These are phyloP conservation scores for Eucalyptus curtisii DNA, from an alignment of 345 rosid species.

Conservation along the genomic window DNA sequence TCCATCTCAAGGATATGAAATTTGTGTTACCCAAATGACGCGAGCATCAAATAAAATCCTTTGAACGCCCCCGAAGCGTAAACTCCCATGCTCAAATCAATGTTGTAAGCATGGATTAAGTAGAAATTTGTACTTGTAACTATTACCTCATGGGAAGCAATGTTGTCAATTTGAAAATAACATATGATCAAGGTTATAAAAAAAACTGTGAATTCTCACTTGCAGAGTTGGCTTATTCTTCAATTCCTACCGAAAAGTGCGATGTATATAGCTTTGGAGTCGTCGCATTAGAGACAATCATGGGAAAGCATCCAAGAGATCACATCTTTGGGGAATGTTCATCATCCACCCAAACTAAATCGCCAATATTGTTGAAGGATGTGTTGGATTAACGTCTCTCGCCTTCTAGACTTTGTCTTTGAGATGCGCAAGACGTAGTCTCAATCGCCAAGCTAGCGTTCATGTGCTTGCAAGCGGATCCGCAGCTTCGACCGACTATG, in stretches of 20 bases:
- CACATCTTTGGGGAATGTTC: neutral
- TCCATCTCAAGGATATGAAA: neutral
- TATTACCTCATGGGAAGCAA: neutral
- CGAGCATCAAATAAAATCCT: neutral
- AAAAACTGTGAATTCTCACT: no score
- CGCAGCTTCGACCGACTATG: neutral
- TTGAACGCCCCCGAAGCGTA: fast-evolving
- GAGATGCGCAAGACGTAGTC: neutral
- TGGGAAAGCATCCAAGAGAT: neutral
- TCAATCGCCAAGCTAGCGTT: neutral
- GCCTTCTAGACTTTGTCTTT: neutral
- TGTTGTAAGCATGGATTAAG: neutral
- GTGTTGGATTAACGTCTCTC: neutral
- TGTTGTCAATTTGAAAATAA: neutral
- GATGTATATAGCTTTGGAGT: neutral
- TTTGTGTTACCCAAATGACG: fast-evolving
- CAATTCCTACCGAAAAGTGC: no score
- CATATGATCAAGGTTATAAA: fast-evolving
- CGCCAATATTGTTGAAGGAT: neutral
- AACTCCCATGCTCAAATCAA: fast-evolving
- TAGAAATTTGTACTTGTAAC: neutral
- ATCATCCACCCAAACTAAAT: neutral
- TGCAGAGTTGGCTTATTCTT: no score
- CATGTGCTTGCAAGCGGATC: neutral
- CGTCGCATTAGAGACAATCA: neutral